Conservation (phyloP, 768 basidiomycete species). For the Rhodotorula babjevae region DNA sequence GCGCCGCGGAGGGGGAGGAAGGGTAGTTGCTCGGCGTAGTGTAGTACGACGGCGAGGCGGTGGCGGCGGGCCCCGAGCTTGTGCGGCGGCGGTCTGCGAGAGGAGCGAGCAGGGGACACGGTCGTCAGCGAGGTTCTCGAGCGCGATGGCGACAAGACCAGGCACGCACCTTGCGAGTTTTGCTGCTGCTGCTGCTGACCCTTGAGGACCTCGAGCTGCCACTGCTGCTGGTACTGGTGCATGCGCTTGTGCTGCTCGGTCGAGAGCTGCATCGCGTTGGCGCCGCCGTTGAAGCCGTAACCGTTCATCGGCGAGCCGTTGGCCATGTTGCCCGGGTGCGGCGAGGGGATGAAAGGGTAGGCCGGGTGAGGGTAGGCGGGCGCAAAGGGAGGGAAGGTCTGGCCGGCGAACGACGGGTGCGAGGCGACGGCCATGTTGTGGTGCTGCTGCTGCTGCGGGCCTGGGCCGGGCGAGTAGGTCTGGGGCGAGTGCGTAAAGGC, state of each 20-base stretch:
- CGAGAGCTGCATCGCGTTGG: neutral
- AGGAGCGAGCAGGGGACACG: neutral
- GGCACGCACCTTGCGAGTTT: constrained; percentile 4
- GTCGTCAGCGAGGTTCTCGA: neutral
- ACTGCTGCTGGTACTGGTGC: constrained; percentile 30
- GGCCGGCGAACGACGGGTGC: constrained; percentile 18
- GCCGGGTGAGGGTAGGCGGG: constrained; percentile 20
- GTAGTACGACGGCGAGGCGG: constrained; percentile 11
- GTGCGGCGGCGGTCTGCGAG: constrained; percentile 16
- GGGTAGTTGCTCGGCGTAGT: constrained; percentile 12
- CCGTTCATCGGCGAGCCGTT: neutral
- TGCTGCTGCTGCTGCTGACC: constrained; percentile 18
- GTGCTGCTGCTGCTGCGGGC: neutral
- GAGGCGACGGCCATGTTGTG: neutral
- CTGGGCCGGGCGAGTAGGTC: neutral
- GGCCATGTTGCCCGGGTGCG: constrained; percentile 18
- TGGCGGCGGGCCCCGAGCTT: constrained; percentile 16
- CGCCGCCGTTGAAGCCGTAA: neutral
- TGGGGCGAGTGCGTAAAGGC: neutral
- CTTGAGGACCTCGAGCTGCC: constrained; percentile 25
- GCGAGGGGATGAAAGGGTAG: constrained; percentile 36
- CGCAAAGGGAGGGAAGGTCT: constrained; percentile 10
- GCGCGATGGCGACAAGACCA: rapidly evolving
- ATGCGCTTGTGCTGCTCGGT: constrained; percentile 22
- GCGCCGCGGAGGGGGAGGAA: neutral